phyloP scores from a whole-genome alignment of 352 stramenopile species.

The Pythium rhizo-oryzae region DNA sequence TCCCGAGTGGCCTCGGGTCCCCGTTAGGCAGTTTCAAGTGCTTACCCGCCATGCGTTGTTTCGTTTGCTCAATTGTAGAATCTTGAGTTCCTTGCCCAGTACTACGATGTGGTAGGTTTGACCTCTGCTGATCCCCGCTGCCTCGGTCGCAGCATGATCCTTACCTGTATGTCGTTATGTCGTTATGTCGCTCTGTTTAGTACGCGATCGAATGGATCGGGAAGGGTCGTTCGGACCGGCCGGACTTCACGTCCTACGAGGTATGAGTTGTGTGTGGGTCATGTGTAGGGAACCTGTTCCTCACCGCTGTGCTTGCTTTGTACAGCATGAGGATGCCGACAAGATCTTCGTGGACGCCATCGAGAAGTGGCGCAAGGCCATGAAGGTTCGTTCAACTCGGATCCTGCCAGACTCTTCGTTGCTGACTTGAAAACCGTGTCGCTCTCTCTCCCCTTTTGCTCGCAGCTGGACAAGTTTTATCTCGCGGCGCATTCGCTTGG shows the following conservation, averaged over 20 bases:
- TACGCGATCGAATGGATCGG: conserved; percentile 77
- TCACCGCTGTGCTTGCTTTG: background rate
- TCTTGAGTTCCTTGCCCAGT: conserved; percentile 54
- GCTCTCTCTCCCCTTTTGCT: too few species aligned
- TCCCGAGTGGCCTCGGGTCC: too few species aligned
- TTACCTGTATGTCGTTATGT: background rate
- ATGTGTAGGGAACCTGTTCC: too few species aligned
- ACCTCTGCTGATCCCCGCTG: background rate
- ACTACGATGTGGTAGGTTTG: conserved; percentile 58
- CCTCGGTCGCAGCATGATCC: background rate
- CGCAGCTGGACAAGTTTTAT: conserved; percentile 61
- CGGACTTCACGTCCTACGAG: conserved; percentile 56
- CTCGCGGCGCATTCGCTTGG: conserved; percentile 69
- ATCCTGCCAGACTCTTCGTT: too few species aligned
- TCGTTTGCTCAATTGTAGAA: conserved; percentile 39
- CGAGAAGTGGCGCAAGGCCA: conserved; percentile 63
- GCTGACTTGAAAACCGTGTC: too few species aligned
- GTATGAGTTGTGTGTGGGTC: conserved; percentile 23
- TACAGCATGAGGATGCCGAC: conserved; percentile 59
- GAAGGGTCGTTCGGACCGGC: conserved; percentile 61
- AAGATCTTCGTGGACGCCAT: conserved; percentile 59
- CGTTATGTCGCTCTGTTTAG: too few species aligned
- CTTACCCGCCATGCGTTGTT: background rate
- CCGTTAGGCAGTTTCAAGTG: too few species aligned
- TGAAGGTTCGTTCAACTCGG: too few species aligned